Percentiles rank a stretch among this genome's conserved stretches.
Conservation (phyloP, 2,329 filamentous ascomycete species). For the Ceratocystiopsis brevicomis region DNA sequence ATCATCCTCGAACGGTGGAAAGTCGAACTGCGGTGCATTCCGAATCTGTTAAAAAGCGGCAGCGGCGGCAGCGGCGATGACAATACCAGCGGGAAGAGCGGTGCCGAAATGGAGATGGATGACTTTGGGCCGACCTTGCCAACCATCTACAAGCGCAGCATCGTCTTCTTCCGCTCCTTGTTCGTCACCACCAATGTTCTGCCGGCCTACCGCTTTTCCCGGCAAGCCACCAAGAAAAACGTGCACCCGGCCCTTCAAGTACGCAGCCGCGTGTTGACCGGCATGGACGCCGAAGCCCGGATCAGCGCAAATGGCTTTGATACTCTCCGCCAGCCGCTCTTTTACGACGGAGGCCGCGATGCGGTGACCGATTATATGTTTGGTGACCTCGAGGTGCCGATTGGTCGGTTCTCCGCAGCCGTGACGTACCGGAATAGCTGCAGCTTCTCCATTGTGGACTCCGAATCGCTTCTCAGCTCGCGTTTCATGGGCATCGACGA, state of each 20-base stretch:
- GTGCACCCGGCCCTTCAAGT: conserved; percentile 50
- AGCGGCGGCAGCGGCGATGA: not conserved
- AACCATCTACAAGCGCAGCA: conserved; percentile 91
- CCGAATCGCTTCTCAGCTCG: conserved; percentile 77
- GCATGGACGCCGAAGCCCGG: conserved; percentile 21
- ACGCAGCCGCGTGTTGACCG: conserved; percentile 60
- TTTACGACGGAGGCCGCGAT: conserved; percentile 33
- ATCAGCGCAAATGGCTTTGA: conserved; percentile 39
- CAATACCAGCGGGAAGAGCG: not conserved
- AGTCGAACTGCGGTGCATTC: conserved; percentile 53
- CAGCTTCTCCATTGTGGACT: conserved; percentile 79
- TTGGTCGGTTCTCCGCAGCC: conserved; percentile 63
- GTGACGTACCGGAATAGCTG: conserved; percentile 77
- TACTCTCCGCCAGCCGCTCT: conserved; percentile 50
- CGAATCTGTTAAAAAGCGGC: conserved; percentile 9
- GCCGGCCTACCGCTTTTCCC: conserved; percentile 68
- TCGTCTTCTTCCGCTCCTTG: conserved; percentile 80
- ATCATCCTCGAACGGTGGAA: conserved; percentile 84
- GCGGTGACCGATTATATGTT: conserved; percentile 63
- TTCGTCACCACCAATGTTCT: conserved; percentile 67
- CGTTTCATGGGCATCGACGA: conserved; percentile 86
- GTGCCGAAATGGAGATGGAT: conserved; percentile 22
- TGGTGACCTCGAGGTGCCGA: conserved; percentile 68
- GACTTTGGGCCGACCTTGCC: conserved; percentile 51
- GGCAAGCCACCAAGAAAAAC: conserved; percentile 53